Evolutionary conservation across 78 protist genomes (phyloP).

Genomic region (Planoprotostelium fungivorum): DNA sequence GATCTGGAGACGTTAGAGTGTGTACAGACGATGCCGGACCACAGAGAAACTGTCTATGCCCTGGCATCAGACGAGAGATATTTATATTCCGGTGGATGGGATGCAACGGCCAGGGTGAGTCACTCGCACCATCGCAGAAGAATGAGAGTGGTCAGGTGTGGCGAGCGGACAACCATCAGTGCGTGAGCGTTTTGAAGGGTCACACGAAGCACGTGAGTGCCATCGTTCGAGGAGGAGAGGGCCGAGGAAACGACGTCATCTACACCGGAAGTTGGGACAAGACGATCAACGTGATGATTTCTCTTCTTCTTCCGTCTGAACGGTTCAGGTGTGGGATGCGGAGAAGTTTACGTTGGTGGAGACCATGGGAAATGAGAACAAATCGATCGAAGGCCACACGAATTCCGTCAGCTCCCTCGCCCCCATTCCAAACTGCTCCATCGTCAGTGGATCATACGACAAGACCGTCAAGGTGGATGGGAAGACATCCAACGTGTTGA

Average conservation of each 20-base stretch:
- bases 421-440: background rate
- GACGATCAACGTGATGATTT: constrained; percentile 17
- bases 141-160: background rate
- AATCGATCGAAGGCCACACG: background rate
- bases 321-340: background rate
- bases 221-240: constrained; percentile 24
- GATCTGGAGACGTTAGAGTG: constrained; percentile 25
- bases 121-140: background rate
- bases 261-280: constrained; percentile 56
- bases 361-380: background rate
- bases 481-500: too few relatives aligned
- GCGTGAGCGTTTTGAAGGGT: background rate
- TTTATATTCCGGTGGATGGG: background rate
- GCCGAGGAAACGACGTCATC: background rate
- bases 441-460: background rate
- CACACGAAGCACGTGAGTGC: constrained; percentile 47
- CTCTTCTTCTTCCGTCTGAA: too few relatives aligned
- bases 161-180: background rate
- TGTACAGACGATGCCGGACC: constrained; percentile 39
- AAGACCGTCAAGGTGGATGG: background rate
- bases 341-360: background rate
- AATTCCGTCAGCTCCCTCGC: background rate
- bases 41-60: constrained; percentile 25
- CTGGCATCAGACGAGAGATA: background rate
- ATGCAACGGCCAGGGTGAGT: background rate